Percentiles rank a stretch among this genome's conserved stretches.
These are phyloP conservation scores for Gracilaria caudata DNA, from an alignment of 23 red algal species.

Conservation along the genomic window DNA sequence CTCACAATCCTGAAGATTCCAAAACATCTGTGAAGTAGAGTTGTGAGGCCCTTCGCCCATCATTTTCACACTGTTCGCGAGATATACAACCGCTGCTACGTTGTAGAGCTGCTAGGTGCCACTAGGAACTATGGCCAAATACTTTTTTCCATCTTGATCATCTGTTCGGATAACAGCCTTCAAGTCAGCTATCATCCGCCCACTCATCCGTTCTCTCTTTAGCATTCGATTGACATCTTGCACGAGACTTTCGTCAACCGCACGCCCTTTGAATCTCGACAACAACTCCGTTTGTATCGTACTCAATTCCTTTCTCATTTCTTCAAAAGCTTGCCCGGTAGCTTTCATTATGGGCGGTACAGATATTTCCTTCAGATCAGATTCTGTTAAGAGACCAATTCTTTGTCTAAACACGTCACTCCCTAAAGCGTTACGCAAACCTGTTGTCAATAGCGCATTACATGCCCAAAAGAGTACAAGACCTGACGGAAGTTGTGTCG, in stretches of 20 bases:
- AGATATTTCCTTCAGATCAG: conserved; percentile 14
- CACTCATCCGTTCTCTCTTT: conserved; percentile 42
- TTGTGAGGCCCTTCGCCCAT: not conserved
- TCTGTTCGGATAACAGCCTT: conserved; percentile 58
- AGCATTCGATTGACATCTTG: conserved; percentile 49
- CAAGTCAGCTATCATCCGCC: conserved; percentile 44
- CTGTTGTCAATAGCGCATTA: conserved; percentile 31
- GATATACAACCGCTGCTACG: not conserved
- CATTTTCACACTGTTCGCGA: not conserved
- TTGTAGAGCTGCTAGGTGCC: not conserved
- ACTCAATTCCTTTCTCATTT: conserved; percentile 44
- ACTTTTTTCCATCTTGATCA: conserved; percentile 43
- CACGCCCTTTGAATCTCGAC: conserved; percentile 15
- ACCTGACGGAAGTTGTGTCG: conserved; percentile 43
- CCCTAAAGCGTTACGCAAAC: conserved; percentile 7
- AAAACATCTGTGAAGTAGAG: not conserved
- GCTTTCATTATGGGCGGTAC: conserved; percentile 42
- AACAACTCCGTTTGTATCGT: conserved; percentile 41
- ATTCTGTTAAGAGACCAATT: conserved; percentile 44
- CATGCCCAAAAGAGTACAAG: conserved; percentile 61
- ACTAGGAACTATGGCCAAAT: conserved; percentile 39
- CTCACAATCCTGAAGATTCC: not conserved
- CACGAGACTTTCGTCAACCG: conserved; percentile 37
- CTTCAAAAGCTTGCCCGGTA: conserved; percentile 25
- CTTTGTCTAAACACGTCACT: conserved; percentile 10